Evolutionary conservation across 1,139 yeast genomes (phyloP).

Genomic region (Spencermartinsiella ligniputridi): DNA sequence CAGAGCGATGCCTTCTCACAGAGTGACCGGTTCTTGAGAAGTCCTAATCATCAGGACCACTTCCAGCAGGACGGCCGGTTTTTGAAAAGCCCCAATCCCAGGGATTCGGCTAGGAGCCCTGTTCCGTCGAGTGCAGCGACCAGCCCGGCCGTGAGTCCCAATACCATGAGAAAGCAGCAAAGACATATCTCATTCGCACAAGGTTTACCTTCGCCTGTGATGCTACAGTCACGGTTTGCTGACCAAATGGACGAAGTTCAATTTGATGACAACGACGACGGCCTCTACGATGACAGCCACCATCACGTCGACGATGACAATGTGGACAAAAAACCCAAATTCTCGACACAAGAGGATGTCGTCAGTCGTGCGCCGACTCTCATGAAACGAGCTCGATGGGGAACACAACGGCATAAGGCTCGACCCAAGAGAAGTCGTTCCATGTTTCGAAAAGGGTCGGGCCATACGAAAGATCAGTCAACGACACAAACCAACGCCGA

Average conservation of each 20-base stretch:
- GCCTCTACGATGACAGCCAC: background rate
- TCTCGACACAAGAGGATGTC: conserved; percentile 11
- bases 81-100: too few relatives aligned
- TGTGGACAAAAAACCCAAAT: too few relatives aligned
- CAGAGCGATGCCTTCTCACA: too few relatives aligned
- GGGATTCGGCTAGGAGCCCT: too few relatives aligned
- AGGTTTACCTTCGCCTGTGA: background rate
- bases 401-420: conserved; percentile 81
- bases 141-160: background rate
- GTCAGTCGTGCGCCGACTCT: conserved; percentile 30
- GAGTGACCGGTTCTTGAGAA: too few relatives aligned
- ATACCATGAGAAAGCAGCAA: conserved; percentile 1
- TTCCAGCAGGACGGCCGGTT: too few relatives aligned
- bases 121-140: background rate
- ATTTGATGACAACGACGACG: background rate
- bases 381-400: conserved; percentile 83
- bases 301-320: too few relatives aligned
- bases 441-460: conserved; percentile 15
- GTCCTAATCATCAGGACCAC: too few relatives aligned
- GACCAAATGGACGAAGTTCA: conserved; percentile 2
- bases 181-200: conserved; percentile 4
- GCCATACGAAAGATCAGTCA: conserved; percentile 4
- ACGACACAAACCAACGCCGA: conserved; percentile 3
- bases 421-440: conserved; percentile 41
- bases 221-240: background rate